Conservation (phyloP, 2,329 filamentous ascomycete species). For the Trichothecium roseum region DNA sequence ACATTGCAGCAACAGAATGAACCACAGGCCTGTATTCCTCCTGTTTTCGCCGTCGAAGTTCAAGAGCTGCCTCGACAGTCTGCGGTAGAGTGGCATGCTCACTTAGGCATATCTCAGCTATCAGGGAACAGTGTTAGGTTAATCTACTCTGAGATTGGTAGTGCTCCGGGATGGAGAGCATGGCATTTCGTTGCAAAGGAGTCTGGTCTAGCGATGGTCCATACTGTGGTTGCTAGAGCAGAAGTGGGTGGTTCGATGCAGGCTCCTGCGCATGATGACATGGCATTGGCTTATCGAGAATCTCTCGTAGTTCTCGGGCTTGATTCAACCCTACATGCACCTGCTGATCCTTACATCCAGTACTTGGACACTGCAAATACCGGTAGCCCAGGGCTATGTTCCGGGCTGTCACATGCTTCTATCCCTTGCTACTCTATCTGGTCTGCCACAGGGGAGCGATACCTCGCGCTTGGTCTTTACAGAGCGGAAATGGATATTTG, state of each 20-base stretch:
- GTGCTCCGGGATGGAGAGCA: slow-evolving; percentile 13
- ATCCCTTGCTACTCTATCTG: slow-evolving; percentile 28
- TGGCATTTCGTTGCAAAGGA: slow-evolving; percentile 18
- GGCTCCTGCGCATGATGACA: too few relatives aligned
- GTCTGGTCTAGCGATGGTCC: slow-evolving; percentile 11
- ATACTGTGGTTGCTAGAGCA: slow-evolving; percentile 17
- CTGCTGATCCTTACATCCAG: too few relatives aligned
- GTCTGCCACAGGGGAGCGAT: slow-evolving; percentile 18
- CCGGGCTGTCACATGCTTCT: slow-evolving; percentile 9
- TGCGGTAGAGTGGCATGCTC: slow-evolving; percentile 74
- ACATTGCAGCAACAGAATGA: slow-evolving; percentile 24
- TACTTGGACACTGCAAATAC: too few relatives aligned
- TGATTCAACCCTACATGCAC: too few relatives aligned
- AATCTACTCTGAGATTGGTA: slow-evolving; percentile 8
- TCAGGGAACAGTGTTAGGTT: slow-evolving; percentile 16
- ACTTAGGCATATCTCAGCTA: slow-evolving; percentile 42
- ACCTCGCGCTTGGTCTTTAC: slow-evolving; percentile 22
- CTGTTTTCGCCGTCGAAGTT: slow-evolving; percentile 67
- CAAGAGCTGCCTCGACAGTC: slow-evolving; percentile 64
- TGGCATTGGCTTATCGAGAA: too few relatives aligned
- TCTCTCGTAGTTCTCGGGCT: too few relatives aligned
- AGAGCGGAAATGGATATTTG: slow-evolving; percentile 5
- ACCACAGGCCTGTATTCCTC: slow-evolving; percentile 36
- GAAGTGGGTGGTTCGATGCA: neutral
- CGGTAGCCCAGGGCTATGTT: too few relatives aligned